Evolutionary conservation across 371 early-diverging fungal species (phyloP).

Genomic region (Coemansia sp.): DNA sequence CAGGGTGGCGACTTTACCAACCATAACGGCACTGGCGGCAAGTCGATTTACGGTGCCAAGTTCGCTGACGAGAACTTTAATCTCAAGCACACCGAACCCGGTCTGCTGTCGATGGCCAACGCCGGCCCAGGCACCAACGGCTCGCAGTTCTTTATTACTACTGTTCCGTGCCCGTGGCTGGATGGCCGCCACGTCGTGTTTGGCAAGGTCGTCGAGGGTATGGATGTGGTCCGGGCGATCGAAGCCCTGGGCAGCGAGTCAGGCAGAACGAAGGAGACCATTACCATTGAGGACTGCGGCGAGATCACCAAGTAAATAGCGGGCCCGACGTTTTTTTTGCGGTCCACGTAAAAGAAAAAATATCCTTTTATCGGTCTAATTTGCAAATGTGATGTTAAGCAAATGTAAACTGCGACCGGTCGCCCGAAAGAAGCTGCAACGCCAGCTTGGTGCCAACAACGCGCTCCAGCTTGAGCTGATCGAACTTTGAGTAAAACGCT

Average conservation of each 20-base stretch:
- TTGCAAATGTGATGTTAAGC: conserved; percentile 40
- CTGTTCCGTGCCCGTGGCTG: conserved; percentile 83
- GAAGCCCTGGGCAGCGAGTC: conserved; percentile 70
- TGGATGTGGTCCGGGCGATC: conserved; percentile 79
- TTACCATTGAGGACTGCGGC: conserved; percentile 80
- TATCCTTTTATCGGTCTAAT: not conserved
- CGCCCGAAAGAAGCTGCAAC: conserved; percentile 71
- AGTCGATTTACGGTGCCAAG: conserved; percentile 94
- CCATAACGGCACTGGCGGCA: conserved; percentile 94
- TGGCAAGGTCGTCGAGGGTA: conserved; percentile 82
- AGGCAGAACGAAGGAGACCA: conserved; percentile 65
- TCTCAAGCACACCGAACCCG: conserved; percentile 84
- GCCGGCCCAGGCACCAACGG: conserved; percentile 96
- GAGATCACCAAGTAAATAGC: conserved; percentile 49
- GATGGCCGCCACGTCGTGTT: conserved; percentile 99
- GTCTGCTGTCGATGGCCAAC: conserved; percentile 99
- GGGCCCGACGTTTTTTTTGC: not conserved
- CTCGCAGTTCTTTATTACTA: conserved; percentile 99
- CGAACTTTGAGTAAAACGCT: conserved; percentile 79
- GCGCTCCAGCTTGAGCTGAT: conserved; percentile 82
- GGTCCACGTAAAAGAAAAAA: not conserved
- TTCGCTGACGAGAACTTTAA: conserved; percentile 98
- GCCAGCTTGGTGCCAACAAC: conserved; percentile 82
- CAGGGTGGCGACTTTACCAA: conserved; percentile 99
- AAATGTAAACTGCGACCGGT: conserved; percentile 69